Base-by-base conservation (phyloP, 192 early-diverging fungal species). In the Backusella morwellensis region DNA sequence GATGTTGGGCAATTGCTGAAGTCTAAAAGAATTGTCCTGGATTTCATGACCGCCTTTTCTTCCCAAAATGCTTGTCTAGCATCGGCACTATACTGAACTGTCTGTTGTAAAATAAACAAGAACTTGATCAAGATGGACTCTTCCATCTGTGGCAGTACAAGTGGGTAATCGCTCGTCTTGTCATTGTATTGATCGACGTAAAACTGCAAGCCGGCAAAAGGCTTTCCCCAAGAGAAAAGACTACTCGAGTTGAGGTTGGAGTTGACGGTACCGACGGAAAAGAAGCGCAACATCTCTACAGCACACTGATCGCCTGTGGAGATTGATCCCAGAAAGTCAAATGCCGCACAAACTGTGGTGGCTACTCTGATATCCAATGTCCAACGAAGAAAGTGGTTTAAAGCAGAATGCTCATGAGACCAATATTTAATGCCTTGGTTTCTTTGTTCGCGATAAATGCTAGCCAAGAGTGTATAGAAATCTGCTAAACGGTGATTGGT, bases 81-180 rank as follows among this genome's bases (percentile, higher is more conserved):
- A 44, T 86, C 83, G 6, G 83, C 79, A 9, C 94, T 97, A 77
- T 93, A 93, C 47, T 89, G 86, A 23, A 94, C 93, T 9, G 96
- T 94, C 21, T 92, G 88, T 32, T 88, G 78, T 19, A 97, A 85
- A 32, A 98, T 85, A 1, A 90, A 85, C 75, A 98, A 80, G 78
- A 98, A 95, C 8, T 91, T 85, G n/a, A 86, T 86, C 36, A 98
- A 84, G 29, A 96, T 76, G 2, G 89, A 86, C 80, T 99, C 97
- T 35, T 90, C 91, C 0, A 89, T 87, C 19, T 74, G 82, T 71
- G 81, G 79, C 14, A 72, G 21, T 29, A 52, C 21, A 68, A 73
- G 74, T 47, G 68, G 35, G 14, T 19, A 15, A 36, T 63, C 80
- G 4, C 78, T 79, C 35, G 80, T 75, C 19, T 77, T 80, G 9